Evolutionary conservation across 2,329 filamentous ascomycete species (phyloP).

Genomic region (Septoria petroselini): DNA sequence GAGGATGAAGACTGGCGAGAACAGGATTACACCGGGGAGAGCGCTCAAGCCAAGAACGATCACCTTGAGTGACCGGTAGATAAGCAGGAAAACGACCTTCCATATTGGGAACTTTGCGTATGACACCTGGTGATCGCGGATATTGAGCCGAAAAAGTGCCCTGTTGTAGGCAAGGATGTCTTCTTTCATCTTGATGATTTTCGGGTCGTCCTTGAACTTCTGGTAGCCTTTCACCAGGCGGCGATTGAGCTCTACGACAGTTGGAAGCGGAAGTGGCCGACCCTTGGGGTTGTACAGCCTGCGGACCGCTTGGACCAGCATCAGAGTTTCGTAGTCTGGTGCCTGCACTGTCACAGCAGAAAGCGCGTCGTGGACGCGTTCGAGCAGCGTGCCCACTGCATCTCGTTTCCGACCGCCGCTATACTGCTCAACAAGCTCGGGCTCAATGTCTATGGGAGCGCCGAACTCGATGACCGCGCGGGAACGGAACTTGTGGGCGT

Average conservation of each 20-base stretch:
- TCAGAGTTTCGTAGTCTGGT: conserved; percentile 92
- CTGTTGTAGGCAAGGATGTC: conserved; percentile 83
- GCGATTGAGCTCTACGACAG: conserved; percentile 91
- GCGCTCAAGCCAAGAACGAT: conserved; percentile 73
- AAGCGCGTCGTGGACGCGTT: conserved; percentile 80
- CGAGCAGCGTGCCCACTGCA: conserved; percentile 78
- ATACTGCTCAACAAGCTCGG: conserved; percentile 80
- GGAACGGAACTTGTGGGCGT: conserved; percentile 96
- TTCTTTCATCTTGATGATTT: conserved; percentile 71
- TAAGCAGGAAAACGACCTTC: conserved; percentile 69
- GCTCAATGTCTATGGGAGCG: conserved; percentile 77
- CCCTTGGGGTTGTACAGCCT: conserved; percentile 91
- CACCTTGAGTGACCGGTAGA: conserved; percentile 79
- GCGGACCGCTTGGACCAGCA: conserved; percentile 92
- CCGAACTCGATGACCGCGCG: conserved; percentile 95
- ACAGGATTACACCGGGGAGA: conserved; percentile 80
- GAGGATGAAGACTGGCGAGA: conserved; percentile 81
- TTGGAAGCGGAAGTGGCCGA: conserved; percentile 86
- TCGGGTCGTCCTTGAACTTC: conserved; percentile 84
- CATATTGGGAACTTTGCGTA: conserved; percentile 80
- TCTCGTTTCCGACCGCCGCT: conserved; percentile 78
- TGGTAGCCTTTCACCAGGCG: conserved; percentile 88
- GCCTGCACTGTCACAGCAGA: conserved; percentile 86
- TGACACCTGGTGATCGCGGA: conserved; percentile 91
- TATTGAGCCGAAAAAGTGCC: conserved; percentile 76